These are phyloP conservation scores for Botrytis cinerea DNA, from an alignment of 2,329 filamentous ascomycete species.

Conservation along the genomic window DNA sequence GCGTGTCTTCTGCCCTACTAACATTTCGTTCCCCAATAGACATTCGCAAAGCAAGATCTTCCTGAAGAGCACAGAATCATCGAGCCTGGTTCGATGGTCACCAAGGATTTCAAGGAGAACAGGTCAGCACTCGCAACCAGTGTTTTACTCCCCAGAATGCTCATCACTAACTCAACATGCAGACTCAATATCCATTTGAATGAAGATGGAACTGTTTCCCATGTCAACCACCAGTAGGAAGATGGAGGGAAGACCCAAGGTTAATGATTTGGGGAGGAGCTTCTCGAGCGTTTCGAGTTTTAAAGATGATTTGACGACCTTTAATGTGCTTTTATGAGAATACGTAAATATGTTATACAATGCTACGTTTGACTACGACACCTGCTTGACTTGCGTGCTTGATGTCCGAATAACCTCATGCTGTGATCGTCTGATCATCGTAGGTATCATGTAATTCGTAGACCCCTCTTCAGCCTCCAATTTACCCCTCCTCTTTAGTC, in stretches of 20 bases:
- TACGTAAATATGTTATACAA: neutral
- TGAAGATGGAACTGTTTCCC: constrained; percentile 61
- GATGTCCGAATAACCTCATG: constrained; percentile 11
- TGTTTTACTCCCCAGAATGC: neutral
- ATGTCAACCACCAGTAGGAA: constrained; percentile 52
- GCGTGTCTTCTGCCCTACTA: neutral
- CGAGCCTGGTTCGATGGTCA: constrained; percentile 57
- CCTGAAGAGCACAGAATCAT: constrained; percentile 59
- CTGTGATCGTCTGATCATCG: neutral
- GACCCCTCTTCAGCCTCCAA: constrained; percentile 1
- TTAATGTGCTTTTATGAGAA: neutral
- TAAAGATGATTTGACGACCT: neutral
- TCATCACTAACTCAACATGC: constrained; percentile 38
- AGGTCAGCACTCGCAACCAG: constrained; percentile 31
- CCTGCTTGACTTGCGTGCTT: too few species aligned
- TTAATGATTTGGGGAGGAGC: neutral
- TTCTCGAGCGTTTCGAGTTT: neutral
- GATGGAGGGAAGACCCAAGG: too few species aligned
- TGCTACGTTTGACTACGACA: neutral
- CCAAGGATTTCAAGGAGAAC: constrained; percentile 54
- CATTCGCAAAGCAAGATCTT: constrained; percentile 61
- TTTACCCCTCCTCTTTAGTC: constrained; percentile 21
- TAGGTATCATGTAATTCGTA: neutral
- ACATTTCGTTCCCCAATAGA: constrained; percentile 45
- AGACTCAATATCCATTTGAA: constrained; percentile 61